These are phyloP conservation scores for Mycocentrospora acerina DNA, from an alignment of 2,329 filamentous ascomycete genomes.

Conservation along the genomic window DNA sequence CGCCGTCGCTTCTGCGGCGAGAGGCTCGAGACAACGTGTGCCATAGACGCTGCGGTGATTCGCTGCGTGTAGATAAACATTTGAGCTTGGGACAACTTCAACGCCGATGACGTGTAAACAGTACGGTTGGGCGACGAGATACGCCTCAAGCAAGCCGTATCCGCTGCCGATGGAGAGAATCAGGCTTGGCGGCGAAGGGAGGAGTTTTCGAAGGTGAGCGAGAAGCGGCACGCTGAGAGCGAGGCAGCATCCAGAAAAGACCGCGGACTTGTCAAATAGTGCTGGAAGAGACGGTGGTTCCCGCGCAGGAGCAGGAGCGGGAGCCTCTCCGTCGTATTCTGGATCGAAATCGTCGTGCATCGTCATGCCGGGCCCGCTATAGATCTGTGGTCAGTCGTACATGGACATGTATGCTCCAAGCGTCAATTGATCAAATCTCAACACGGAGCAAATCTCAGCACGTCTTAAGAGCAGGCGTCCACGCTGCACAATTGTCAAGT, in stretches of 20 bases:
- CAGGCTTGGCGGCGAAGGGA: constrained; percentile 24
- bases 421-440: too few species aligned
- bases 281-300: constrained; percentile 10
- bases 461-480: too few species aligned
- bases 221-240: constrained; percentile 37
- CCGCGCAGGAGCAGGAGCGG: background rate
- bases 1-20: constrained; percentile 45
- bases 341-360: constrained; percentile 1
- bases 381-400: too few species aligned
- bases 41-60: constrained; percentile 48
- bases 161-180: constrained; percentile 53
- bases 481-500: too few species aligned
- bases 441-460: too few species aligned
- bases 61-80: constrained; percentile 47
- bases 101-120: constrained; percentile 47
- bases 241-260: constrained; percentile 40
- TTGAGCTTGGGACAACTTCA: constrained; percentile 50
- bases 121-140: constrained; percentile 32
- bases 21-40: constrained; percentile 46
- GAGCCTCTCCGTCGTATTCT: constrained; percentile 3
- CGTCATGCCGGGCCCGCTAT: too few species aligned
- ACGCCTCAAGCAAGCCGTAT: constrained; percentile 52
- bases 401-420: too few species aligned
- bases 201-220: constrained; percentile 19
- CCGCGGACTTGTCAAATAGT: constrained; percentile 19